A percentile compares a stretch with the other conserved stretches of the same genome.
These are phyloP conservation scores for Ananas comosus DNA, from an alignment of 176 grass and related monocot genomes.

Conservation along the genomic window DNA sequence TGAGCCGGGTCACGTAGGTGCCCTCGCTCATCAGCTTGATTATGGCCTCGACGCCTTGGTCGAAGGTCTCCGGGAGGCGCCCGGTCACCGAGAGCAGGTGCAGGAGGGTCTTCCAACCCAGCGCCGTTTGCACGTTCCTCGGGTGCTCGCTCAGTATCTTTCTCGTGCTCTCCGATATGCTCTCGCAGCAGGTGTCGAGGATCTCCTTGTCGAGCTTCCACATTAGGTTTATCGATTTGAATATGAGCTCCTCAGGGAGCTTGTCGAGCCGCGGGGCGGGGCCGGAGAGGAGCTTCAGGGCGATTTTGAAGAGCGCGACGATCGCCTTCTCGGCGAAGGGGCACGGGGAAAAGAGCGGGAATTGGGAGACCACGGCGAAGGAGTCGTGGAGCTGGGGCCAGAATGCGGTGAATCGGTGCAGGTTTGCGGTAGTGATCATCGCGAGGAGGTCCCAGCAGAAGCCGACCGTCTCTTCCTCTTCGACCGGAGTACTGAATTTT, in stretches of 20 bases:
- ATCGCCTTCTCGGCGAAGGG: slow-evolving; percentile 90
- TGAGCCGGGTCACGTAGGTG: slow-evolving; percentile 35
- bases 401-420: slow-evolving; percentile 51
- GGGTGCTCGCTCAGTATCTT: slow-evolving; percentile 43
- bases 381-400: slow-evolving; percentile 72
- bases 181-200: slow-evolving; percentile 68
- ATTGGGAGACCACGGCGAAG: slow-evolving; percentile 57
- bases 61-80: slow-evolving; percentile 85
- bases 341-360: slow-evolving; percentile 66
- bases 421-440: slow-evolving; percentile 34
- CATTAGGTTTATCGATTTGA: slow-evolving; percentile 81
- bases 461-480: slow-evolving; percentile 74
- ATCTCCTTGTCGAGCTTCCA: slow-evolving; percentile 92
- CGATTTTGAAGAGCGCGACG: slow-evolving; percentile 60
- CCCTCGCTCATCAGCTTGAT: slow-evolving; percentile 62
- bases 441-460: slow-evolving; percentile 86
- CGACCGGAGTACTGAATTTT: slow-evolving; percentile 82
- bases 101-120: slow-evolving; percentile 78
- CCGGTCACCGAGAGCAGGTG: slow-evolving; percentile 61
- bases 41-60: slow-evolving; percentile 53
- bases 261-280: slow-evolving; percentile 18
- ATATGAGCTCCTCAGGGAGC: slow-evolving; percentile 57
- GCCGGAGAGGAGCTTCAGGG: slow-evolving; percentile 34
- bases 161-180: slow-evolving; percentile 42
- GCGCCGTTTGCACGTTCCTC: slow-evolving; percentile 38